Conservation (phyloP, 495 filamentous ascomycete genomes). For the Penicillium robsamsonii region DNA sequence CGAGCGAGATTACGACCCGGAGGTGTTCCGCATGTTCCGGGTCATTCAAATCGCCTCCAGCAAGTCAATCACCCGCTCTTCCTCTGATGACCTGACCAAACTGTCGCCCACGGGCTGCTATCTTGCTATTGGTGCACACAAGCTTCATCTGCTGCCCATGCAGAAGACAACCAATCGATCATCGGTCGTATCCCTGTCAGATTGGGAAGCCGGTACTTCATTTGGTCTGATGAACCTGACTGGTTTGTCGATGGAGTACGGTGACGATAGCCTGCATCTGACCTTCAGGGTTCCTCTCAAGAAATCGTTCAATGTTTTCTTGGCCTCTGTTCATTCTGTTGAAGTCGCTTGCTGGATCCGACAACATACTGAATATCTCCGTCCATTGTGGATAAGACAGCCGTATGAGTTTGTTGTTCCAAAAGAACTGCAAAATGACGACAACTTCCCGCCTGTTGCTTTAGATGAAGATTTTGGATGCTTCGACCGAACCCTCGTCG, state of each 20-base stretch:
- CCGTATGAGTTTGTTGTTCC: constrained; percentile 64
- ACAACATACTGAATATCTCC: constrained; percentile 70
- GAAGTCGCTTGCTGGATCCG: constrained; percentile 75
- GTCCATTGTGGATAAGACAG: constrained; percentile 78
- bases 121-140: constrained; percentile 79
- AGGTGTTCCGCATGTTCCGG: constrained; percentile 74
- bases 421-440: constrained; percentile 56
- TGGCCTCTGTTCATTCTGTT: constrained; percentile 75
- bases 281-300: constrained; percentile 74
- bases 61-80: constrained; percentile 58
- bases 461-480: constrained; percentile 73
- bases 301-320: constrained; percentile 59
- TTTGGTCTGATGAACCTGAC: constrained; percentile 77
- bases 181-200: constrained; percentile 53
- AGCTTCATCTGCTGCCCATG: constrained; percentile 76
- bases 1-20: constrained; percentile 66
- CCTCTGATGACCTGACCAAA: constrained; percentile 76
- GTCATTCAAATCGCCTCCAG: constrained; percentile 71
- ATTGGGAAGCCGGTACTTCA: constrained; percentile 49
- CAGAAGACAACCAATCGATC: constrained; percentile 57
- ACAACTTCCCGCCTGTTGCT: constrained; percentile 60
- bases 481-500: constrained; percentile 79
- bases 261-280: constrained; percentile 83
- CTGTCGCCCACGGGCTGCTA: constrained; percentile 73
- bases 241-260: constrained; percentile 61